These are phyloP conservation scores for Baeospora myosura DNA, from an alignment of 1,284 basidiomycete genomes.

Conservation along the genomic window DNA sequence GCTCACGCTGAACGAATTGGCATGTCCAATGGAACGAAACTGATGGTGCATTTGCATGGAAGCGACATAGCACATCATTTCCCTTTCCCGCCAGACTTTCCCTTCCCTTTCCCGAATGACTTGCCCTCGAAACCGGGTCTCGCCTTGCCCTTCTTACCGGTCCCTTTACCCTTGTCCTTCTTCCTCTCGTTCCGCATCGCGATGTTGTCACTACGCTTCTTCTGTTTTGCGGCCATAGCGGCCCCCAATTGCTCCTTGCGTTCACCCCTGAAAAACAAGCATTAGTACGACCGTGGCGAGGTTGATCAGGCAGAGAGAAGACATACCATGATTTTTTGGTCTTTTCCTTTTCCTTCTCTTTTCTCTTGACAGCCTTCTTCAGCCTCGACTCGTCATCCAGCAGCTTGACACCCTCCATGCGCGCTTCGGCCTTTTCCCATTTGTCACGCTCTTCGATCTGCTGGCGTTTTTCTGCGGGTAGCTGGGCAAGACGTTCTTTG, in stretches of 20 bases:
- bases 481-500: constrained; percentile 62
- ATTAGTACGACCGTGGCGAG: constrained; percentile 3
- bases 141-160: constrained; percentile 51
- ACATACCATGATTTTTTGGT: constrained; percentile 79
- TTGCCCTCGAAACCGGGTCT: constrained; percentile 81
- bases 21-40: too few species aligned
- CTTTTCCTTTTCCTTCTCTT: constrained; percentile 82
- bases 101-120: constrained; percentile 54
- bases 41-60: too few species aligned
- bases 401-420: constrained; percentile 82
- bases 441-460: constrained; percentile 70
- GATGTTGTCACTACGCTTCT: constrained; percentile 87
- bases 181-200: constrained; percentile 71
- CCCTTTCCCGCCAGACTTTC: too few species aligned
- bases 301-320: constrained; percentile 5
- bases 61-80: too few species aligned
- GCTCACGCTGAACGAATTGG: too few species aligned
- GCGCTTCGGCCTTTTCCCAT: constrained; percentile 82
- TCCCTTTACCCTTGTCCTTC: constrained; percentile 68
- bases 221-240: constrained; percentile 74
- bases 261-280: constrained; percentile 54
- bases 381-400: constrained; percentile 74
- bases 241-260: constrained; percentile 71
- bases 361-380: constrained; percentile 86
- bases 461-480: constrained; percentile 78